Base-by-base conservation (phyloP, 345 rosid species). In the Raphanus sativus region DNA sequence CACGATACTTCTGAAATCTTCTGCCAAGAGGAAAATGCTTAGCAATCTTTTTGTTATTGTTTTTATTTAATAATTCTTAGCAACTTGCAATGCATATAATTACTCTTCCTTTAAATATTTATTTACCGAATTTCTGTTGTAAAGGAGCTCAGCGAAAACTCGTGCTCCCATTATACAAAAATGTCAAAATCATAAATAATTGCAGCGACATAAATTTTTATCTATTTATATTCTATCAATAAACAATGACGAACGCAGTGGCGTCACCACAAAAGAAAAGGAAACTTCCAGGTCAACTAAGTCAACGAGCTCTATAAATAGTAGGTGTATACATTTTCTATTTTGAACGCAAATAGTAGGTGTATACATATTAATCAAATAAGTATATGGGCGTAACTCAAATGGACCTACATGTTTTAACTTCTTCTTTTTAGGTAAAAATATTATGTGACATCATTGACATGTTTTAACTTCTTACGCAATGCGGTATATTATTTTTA, bases 191-290 rank as follows among this genome's bases (percentile, higher is more conserved):
- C 56, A 40, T 65, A 12, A 66, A 13, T 66, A 24, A 2, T 28
- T 71, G 13, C 16, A 8, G 69, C 3, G 25, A 32, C 62, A 16
- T 62, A 9, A 13, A 15, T 8, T 60, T 69, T 21, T 48, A 17
- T 5, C 2, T 48, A 55, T 74, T 10, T 52, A n/a, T 36, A 34
- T 13, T 34, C 5, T 40, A 17, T 5, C 10, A 15, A 67, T 42
- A 30, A 58, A 56, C 16, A 69, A 62, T 62, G 75, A 69, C 80
- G 80, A 50, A 76, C 64, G 75, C 75, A 69, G 11, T 76, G 69
- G 16, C 70, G 75, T 69, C 80, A 76, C 64, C 32, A 69, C 56
- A 52, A 50, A 10, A 48, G 40, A 76, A 76, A 61, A 26, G 21
- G 29, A 24, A 68, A 61, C 21, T 68, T 62, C 7, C 48, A 76